Base-by-base conservation (phyloP, 163 green algal genomes). In the Picocystis sp. region DNA sequence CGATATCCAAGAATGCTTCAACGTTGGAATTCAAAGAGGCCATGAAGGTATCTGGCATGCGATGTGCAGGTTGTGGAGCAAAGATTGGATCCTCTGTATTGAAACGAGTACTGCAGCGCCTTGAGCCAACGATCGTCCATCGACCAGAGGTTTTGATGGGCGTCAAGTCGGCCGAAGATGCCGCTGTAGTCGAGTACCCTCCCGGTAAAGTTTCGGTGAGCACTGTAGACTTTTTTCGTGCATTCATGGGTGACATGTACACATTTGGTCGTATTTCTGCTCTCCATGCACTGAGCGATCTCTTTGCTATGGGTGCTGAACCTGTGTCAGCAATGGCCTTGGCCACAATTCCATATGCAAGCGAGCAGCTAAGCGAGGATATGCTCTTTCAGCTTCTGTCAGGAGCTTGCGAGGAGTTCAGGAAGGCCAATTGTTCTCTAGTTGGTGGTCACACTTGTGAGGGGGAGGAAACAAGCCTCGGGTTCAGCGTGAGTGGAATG, bases 191-290 rank as follows among this genome's bases (percentile, higher is more conserved):
- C 14, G 19, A 50, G 23, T 21, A 60, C 11, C 47, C 53, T 15
- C 34, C 62, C 0, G 82, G 81, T 13, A 70, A 80, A 43, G 58
- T 86, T 6, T 43, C 62, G 12, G 65, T 94, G 22, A 80, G 89
- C 15, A 91, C 80, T 1, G 72, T 93, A 14, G 86, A 95, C 62
- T 92, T 92, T 35, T 92, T 95, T 60, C 63, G 69, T 2, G 42
- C 65, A 10, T 78, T 92, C 47, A 65, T 86, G 12, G 44, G 64
- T 19, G 86, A 95, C 53, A 73, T 78, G 2, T 90, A 74, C 48
- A 34, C 81, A 2, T 91, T 95, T 65, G 85, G 83, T 1, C 50
- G 56, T 53, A 84, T 94, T 24, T 76, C 83, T 8, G 83, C 84
- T 12, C 76, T 78, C 22, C 86, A 95, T 62, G 82, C 85, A 3